These are phyloP conservation scores for Ceratocystis smalleyi DNA, from an alignment of 2,329 filamentous ascomycete genomes.

Conservation along the genomic window DNA sequence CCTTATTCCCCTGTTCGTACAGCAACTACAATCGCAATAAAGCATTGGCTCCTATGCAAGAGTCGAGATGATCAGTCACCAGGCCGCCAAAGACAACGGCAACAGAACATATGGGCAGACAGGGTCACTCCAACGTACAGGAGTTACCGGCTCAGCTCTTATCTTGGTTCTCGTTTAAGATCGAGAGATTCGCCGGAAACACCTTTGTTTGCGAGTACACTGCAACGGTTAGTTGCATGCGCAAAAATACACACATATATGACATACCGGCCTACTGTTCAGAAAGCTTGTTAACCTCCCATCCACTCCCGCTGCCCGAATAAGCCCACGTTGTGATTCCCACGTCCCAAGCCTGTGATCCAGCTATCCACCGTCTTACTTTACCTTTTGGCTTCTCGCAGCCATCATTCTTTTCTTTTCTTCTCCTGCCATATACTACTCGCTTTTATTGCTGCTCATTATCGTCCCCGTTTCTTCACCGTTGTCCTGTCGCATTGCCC, in stretches of 20 bases:
- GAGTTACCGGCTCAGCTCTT: not conserved
- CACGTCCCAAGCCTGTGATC: not conserved
- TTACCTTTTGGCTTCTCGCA: not conserved
- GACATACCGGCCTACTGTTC: not conserved
- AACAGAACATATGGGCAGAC: not conserved
- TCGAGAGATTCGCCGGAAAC: not conserved
- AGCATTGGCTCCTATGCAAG: not conserved
- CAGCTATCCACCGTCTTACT: not conserved
- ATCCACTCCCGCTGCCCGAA: not conserved
- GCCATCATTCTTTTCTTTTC: not conserved
- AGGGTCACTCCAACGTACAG: not conserved
- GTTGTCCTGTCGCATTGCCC: not conserved
- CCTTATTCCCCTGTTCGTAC: not conserved
- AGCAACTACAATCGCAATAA: not conserved
- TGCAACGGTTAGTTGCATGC: not conserved
- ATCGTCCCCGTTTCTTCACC: not conserved
- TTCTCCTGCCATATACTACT: not conserved
- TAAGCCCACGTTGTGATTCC: not conserved
- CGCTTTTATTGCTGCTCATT: not conserved
- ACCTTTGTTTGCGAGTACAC: not conserved
- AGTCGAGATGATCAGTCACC: not conserved
- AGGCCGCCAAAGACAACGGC: not conserved
- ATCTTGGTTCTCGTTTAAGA: not conserved
- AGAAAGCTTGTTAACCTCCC: not conserved
- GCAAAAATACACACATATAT: not conserved